Evolutionary conservation across 148 eudicot species (phyloP), one percentile per base, ranked within the genome.

Genomic region (Chenopodium berlandieri): DNA sequence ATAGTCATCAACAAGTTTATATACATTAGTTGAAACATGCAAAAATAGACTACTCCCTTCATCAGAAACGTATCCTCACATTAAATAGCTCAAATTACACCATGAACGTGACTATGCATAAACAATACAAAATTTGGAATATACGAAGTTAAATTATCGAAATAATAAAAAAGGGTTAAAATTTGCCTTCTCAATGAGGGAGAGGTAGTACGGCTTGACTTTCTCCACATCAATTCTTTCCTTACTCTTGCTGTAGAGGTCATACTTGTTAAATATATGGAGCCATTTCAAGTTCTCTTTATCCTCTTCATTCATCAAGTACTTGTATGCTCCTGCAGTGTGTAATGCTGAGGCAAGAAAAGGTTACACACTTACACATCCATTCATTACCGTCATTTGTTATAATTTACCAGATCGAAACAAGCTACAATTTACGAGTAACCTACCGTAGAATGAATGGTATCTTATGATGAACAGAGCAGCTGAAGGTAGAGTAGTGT

Each of bases 221-320:
- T 85, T 52, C 37, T 87, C 88, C 25, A 82, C 82, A 32, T 87
- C 82, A 11, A 84, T 44, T 60, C 79, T 80, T 5, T 75, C 88
- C 63, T 89, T 89, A 70, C 90, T 86, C 87, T 89, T 89, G 87
- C 91, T 85, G 86, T 89, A 89, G 2, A 89, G 84, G 71, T 87
- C 91, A 76, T 89, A 89, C 75, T 84, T 89, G 84, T 88, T 94
- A 76, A 94, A 94, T 37, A 94, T 77, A 3, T 92, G 79, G 7
- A 94, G 92, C 97, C 95, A 92, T 79, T 90, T 84, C 78, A 92
- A 52, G 73, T 89, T 90, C 85, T 91, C 89, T 31, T 20, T 79
- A 75, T 92, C 97, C 72, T 94, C 93, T 11, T 89, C 93, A 66
- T 94, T 91, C 97, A 94, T 92, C 82, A 94, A 82, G 87, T 94